Conservation (phyloP, 257 asterid species). For the Osmanthus fragrans region DNA sequence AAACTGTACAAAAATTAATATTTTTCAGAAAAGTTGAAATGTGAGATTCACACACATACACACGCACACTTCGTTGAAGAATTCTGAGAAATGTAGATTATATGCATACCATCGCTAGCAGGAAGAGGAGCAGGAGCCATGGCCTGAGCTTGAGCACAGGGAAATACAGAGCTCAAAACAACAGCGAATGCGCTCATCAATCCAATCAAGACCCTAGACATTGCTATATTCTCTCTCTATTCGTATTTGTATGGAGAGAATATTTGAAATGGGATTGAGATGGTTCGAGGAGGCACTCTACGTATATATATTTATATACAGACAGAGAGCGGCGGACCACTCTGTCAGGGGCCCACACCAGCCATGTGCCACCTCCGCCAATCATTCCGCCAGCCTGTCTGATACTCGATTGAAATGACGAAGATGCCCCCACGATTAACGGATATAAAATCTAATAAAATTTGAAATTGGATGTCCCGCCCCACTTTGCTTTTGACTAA, state of each 20-base stretch:
- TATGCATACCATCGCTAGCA: slow-evolving; percentile 35
- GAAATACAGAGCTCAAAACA: slow-evolving; percentile 9
- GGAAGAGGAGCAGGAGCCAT: slow-evolving; percentile 43
- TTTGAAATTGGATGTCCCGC: background rate
- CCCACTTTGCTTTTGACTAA: too few species aligned
- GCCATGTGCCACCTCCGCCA: background rate
- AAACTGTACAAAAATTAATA: too few species aligned
- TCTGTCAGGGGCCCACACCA: background rate
- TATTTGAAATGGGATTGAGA: background rate
- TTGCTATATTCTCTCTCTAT: background rate
- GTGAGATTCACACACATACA: background rate
- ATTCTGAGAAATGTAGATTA: background rate
- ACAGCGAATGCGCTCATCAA: slow-evolving; percentile 25
- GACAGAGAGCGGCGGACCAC: background rate
- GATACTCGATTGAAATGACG: background rate
- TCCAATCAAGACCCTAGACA: slow-evolving; percentile 6
- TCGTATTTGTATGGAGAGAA: background rate
- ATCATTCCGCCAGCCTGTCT: background rate
- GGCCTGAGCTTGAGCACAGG: slow-evolving; percentile 31
- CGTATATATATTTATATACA: background rate
- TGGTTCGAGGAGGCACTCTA: background rate
- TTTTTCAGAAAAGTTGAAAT: background rate
- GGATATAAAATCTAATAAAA: background rate
- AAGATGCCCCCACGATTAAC: background rate
- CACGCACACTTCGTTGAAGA: too few species aligned